phyloP scores from a whole-genome alignment of 345 rosid genomes.

The Hibiscus trionum region DNA sequence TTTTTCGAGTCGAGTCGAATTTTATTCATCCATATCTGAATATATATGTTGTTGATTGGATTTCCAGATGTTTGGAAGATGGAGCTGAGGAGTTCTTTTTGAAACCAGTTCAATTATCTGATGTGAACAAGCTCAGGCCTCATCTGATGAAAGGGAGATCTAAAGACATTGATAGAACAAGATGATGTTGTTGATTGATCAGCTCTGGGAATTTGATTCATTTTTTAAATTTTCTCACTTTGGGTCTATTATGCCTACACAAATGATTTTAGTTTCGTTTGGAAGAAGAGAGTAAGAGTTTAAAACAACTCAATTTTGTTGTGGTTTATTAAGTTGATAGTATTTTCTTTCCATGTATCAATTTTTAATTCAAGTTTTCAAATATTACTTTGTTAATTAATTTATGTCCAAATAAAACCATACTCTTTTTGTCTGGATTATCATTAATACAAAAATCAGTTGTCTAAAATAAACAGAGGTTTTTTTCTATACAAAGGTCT shows the following conservation, averaged over 20 bases:
- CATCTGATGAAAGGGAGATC: constrained; percentile 42
- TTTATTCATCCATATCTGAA: too few relatives aligned
- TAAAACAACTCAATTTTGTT: constrained; percentile 1
- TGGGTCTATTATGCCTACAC: background rate
- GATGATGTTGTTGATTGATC: constrained; percentile 10
- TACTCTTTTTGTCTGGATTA: too few relatives aligned
- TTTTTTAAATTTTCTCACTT: background rate
- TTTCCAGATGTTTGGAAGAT: constrained; percentile 61
- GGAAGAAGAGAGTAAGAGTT: too few relatives aligned
- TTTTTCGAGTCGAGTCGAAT: too few relatives aligned
- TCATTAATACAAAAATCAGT: too few relatives aligned
- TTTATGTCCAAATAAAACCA: too few relatives aligned
- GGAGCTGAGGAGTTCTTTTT: constrained; percentile 88
- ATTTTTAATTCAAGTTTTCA: too few relatives aligned
- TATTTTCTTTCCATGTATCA: too few relatives aligned
- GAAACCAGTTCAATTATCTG: constrained; percentile 80
- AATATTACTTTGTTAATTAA: too few relatives aligned
- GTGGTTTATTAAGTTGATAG: background rate
- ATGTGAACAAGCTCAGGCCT: constrained; percentile 66
- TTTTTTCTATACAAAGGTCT: too few relatives aligned
- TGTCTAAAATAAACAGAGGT: too few relatives aligned
- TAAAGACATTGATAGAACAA: constrained; percentile 21
- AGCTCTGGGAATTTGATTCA: background rate
- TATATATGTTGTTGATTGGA: too few relatives aligned
- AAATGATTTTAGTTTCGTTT: background rate